Percentiles rank a stretch among this genome's conserved stretches.
Evolutionary conservation across 148 eudicot species (phyloP).

Genomic region (Rheum nobile): DNA sequence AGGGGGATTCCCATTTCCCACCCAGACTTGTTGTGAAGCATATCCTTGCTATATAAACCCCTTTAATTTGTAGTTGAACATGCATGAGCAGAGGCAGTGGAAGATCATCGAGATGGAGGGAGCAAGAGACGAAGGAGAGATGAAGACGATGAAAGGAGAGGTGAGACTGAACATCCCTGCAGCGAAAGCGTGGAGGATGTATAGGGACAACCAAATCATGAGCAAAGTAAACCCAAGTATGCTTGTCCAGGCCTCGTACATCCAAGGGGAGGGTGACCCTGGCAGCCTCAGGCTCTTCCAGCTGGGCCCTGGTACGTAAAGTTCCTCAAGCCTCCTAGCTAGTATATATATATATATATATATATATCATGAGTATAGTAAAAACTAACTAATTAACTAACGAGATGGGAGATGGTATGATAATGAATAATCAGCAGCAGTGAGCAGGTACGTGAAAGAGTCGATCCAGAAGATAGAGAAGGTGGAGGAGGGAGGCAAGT

Average conservation of each 20-base stretch:
- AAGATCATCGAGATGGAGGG: not conserved
- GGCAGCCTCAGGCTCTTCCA: conserved; percentile 18
- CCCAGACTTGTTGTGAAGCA: too few species aligned
- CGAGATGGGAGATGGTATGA: not conserved
- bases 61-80: too few species aligned
- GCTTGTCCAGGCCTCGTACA: conserved; percentile 12
- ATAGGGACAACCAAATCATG: conserved; percentile 12
- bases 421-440: conserved; percentile 6
- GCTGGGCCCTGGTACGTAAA: conserved; percentile 18
- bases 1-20: too few species aligned
- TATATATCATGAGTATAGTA: too few species aligned
- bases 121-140: conserved; percentile 9
- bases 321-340: too few species aligned
- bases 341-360: too few species aligned
- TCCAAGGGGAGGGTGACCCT: conserved; percentile 13
- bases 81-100: too few species aligned
- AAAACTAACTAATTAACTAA: too few species aligned
- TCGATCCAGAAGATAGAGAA: conserved; percentile 16
- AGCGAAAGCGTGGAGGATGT: conserved; percentile 16
- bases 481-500: conserved; percentile 10
- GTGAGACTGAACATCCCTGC: conserved; percentile 15
- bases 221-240: conserved; percentile 17
- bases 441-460: conserved; percentile 13
- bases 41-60: too few species aligned
- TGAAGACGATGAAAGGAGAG: conserved; percentile 15